Evolutionary conservation across 805 yeast genomes (phyloP), one percentile per base, ranked within the genome.

Genomic region (Maudiozyma turicensis): DNA sequence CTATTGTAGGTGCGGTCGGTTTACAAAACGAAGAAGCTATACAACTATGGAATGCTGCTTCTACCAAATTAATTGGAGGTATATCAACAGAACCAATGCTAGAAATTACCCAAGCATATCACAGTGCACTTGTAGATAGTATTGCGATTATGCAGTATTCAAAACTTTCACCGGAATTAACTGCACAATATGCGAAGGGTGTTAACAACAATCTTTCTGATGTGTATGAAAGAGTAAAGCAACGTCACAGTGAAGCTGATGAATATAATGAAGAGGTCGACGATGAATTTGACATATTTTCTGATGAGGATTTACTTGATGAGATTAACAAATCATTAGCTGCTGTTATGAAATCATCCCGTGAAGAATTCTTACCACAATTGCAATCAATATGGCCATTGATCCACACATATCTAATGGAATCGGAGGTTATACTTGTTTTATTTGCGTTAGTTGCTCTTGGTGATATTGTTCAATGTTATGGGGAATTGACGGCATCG

Each of bases 281-380:
- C 50, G 89, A 83, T 49, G 97, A 90, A 49, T 82, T 78, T 32
- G 88, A 81, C 50, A 95, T 85, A 58, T 79, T 74, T 57, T 82
- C 93, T 1, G 98, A 93, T 64, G 97, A 89, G 61, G 96, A 90
- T 61, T 71, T 93, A 43, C 69, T 89, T 46, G 95, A 88, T 58
- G 95, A 91, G 62, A 80, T 89, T 54, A 86, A 84, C 63, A 85
- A 84, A 62, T 81, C 84, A 1, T 66, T 93, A 38, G 74, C 84
- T 7, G 74, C 84, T 0, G 72, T 88, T 14, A 84, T 91, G 74
- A 83, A 79, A 64, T 75, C 77, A 40, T 71, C 78, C 26, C 76
- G 78, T 54, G 66, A 72, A 6, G 71, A 71, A 49, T 86, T 85
- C 64, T 63, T 87, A 48, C 78, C 81, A 10, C 76, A 78, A 4